phyloP scores from a whole-genome alignment of 768 basidiomycete species.

The Tulasnella sp. region DNA sequence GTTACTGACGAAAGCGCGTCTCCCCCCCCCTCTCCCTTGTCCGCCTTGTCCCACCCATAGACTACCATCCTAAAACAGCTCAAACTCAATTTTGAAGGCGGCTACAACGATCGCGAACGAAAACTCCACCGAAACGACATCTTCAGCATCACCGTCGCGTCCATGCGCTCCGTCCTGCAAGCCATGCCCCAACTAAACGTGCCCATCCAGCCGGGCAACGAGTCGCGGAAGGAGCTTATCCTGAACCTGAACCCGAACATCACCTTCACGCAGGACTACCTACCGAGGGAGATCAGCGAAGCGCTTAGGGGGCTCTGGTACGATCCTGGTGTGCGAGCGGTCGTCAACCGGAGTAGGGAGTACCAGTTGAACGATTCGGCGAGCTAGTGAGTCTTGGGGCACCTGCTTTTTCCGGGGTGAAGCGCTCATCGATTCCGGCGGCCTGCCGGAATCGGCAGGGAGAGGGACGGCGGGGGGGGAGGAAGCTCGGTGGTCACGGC shows the following conservation, averaged over 20 bases:
- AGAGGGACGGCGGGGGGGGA: neutral
- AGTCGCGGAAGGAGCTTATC: constrained; percentile 61
- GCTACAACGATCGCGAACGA: constrained; percentile 82
- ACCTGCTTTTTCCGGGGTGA: neutral
- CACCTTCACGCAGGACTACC: constrained; percentile 63
- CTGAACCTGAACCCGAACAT: constrained; percentile 73
- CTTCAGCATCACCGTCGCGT: constrained; percentile 87
- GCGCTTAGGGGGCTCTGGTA: constrained; percentile 80
- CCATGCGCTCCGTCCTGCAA: constrained; percentile 93
- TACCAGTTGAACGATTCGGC: constrained; percentile 97
- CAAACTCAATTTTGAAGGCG: constrained; percentile 92
- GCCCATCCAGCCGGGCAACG: constrained; percentile 63
- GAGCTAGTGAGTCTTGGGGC: constrained; percentile 53
- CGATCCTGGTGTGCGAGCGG: constrained; percentile 73
- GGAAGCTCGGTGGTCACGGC: neutral
- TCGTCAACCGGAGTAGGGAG: constrained; percentile 81
- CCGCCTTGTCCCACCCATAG: constrained; percentile 39
- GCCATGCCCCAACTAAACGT: constrained; percentile 86
- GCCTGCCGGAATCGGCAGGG: neutral
- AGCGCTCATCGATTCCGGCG: neutral
- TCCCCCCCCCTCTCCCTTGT: too few species aligned
- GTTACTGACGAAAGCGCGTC: neutral
- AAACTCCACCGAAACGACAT: constrained; percentile 95
- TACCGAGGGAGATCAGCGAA: constrained; percentile 72
- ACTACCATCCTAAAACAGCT: constrained; percentile 95